phyloP scores from a whole-genome alignment of 192 early-diverging fungal species.

The Linnemannia exigua region DNA sequence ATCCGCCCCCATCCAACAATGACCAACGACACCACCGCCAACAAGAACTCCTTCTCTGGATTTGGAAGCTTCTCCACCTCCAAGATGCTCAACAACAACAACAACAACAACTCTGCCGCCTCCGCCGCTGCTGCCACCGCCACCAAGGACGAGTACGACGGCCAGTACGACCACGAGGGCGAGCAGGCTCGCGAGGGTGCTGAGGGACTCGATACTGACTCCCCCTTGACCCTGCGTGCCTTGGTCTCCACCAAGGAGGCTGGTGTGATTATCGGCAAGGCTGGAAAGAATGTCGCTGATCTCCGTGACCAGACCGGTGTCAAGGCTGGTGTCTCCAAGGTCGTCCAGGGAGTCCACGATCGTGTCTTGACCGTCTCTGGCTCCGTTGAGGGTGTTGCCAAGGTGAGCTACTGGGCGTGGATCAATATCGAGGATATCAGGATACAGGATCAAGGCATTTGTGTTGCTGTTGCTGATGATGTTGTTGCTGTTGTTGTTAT shows the following conservation, averaged over 20 bases:
- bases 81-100: slow-evolving; percentile 16
- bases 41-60: background rate
- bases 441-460: background rate
- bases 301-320: slow-evolving; percentile 89
- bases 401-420: slow-evolving; percentile 53
- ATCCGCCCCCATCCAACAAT: background rate
- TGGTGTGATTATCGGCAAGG: slow-evolving; percentile 87
- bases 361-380: slow-evolving; percentile 85
- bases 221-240: slow-evolving; percentile 69
- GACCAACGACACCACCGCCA: slow-evolving; percentile 15
- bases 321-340: slow-evolving; percentile 93
- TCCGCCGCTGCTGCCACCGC: background rate
- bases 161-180: slow-evolving; percentile 24
- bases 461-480: too few relatives aligned
- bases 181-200: slow-evolving; percentile 6
- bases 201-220: slow-evolving; percentile 24
- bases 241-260: slow-evolving; percentile 95
- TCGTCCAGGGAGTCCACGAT: slow-evolving; percentile 89
- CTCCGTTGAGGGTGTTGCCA: slow-evolving; percentile 78
- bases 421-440: background rate
- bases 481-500: too few relatives aligned
- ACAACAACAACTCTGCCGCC: background rate
- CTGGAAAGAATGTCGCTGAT: slow-evolving; percentile 89
- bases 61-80: slow-evolving; percentile 7
- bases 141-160: slow-evolving; percentile 10